Evolutionary conservation across 208 protist species (phyloP), one percentile per base, ranked within the genome.

Genomic region (Leishmania arabica): DNA sequence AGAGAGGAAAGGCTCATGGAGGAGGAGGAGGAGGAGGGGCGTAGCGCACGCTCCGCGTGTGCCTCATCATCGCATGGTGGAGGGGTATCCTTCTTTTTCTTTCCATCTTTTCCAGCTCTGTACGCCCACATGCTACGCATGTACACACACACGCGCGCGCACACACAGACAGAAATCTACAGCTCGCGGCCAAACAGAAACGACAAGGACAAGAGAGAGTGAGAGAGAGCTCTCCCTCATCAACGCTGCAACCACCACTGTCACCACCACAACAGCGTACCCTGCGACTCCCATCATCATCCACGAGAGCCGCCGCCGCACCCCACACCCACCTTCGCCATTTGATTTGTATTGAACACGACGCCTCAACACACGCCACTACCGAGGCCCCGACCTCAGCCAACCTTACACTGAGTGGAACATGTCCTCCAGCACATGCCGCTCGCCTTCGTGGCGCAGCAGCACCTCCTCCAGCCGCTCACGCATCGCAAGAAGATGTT

Each of bases 351-450:
- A 24, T 69, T 4, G 8, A 69, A 19, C 34, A n/a, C 37, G 2
- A 45, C 64, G 17, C 11, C 9, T 15, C 27, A 11, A 3, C 17
- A 27, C 19, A 24, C 6, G 65, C 19, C 51, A 34, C 62, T 45
- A 77, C 53, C 47, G 6, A 51, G 27, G 42, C 19, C 15, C 69
- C 27, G 49, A 8, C 34, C 60, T 31, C 45, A 83, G 21, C 54
- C 76, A 74, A 1, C 49, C 71, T 54, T 81, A 62, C 19, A 87
- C 13, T 27, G 75, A 60, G 17, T 42, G 74, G 31, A 89, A 82
- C 88, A 91, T 88, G 21, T 80, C 74, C 9, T 86, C 82, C 42
- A 91, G 74, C 58, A 91, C 82, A 8, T 70, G 66, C 7, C 77
- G 51, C 80, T 91, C 88, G 3, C 75, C 84, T 19, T 83, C 71